phyloP scores from a whole-genome alignment of 345 rosid genomes.

The Eucalyptus marginata region DNA sequence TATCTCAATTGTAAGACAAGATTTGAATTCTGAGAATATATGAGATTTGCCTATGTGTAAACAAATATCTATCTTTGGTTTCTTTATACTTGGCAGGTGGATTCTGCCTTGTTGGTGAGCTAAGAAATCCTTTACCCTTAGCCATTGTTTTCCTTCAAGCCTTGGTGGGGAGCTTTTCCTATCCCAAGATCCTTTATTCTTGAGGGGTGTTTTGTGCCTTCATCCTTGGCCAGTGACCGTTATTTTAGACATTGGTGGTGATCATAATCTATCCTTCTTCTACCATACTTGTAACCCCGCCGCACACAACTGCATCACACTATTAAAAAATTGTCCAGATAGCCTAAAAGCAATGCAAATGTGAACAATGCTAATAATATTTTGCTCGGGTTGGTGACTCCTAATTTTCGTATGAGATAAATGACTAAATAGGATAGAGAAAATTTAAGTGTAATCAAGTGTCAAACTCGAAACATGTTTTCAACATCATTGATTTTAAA shows the following conservation, averaged over 20 bases:
- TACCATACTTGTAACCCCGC: neutral
- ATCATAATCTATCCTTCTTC: neutral
- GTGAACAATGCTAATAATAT: neutral
- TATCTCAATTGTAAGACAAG: neutral
- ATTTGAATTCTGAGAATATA: no score
- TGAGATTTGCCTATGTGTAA: neutral
- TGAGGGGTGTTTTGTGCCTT: neutral
- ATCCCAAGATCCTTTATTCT: neutral
- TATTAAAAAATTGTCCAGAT: neutral
- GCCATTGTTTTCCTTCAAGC: neutral
- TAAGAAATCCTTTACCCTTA: neutral
- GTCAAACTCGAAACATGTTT: neutral
- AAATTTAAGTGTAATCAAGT: neutral
- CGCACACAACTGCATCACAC: neutral
- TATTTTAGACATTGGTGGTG: neutral
- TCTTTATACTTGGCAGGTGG: neutral
- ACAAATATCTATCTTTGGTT: neutral
- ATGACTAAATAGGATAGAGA: neutral
- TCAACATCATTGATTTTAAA: neutral
- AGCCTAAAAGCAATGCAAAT: neutral
- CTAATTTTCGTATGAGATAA: neutral
- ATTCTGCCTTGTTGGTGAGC: neutral
- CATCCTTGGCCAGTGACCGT: neutral
- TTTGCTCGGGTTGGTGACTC: neutral
- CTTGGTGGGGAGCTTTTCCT: neutral